Conservation (phyloP, 129 eudicot species). For the Escallonia herrerae region DNA sequence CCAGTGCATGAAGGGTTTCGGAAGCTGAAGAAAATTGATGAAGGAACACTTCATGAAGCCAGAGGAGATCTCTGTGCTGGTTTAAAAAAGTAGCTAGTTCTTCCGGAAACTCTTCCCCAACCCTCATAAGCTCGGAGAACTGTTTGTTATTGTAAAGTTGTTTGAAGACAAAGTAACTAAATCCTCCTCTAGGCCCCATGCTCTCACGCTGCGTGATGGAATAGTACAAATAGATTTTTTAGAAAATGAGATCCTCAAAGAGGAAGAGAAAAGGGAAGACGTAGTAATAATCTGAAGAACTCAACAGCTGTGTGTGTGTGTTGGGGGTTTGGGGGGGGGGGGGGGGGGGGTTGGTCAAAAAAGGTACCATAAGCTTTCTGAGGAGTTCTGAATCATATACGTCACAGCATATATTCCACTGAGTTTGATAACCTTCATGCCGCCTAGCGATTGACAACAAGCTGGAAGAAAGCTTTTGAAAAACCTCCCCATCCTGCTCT, state of each 20-base stretch:
- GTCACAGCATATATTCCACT: constrained; percentile 85
- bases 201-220: constrained; percentile 60
- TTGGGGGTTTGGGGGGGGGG: too few relatives aligned
- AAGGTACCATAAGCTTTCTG: constrained; percentile 64
- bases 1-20: constrained; percentile 66
- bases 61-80: constrained; percentile 69
- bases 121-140: constrained; percentile 70
- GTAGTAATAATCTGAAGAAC: background rate
- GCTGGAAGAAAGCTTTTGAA: constrained; percentile 52
- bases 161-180: constrained; percentile 70
- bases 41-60: constrained; percentile 91
- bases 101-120: constrained; percentile 91
- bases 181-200: constrained; percentile 94
- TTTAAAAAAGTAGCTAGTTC: constrained; percentile 64
- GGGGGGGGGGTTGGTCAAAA: too few relatives aligned
- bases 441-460: constrained; percentile 74
- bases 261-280: background rate
- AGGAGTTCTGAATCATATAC: constrained; percentile 77
- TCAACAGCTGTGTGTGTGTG: too few relatives aligned
- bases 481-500: constrained; percentile 43
- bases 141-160: constrained; percentile 65
- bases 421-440: constrained; percentile 79
- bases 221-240: constrained; percentile 10
- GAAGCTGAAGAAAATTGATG: constrained; percentile 76
- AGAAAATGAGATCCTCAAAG: background rate